Evolutionary conservation across 106 monocot genomes (phyloP), one percentile per base, ranked within the genome.

Genomic region (Iris macrosiphon): DNA sequence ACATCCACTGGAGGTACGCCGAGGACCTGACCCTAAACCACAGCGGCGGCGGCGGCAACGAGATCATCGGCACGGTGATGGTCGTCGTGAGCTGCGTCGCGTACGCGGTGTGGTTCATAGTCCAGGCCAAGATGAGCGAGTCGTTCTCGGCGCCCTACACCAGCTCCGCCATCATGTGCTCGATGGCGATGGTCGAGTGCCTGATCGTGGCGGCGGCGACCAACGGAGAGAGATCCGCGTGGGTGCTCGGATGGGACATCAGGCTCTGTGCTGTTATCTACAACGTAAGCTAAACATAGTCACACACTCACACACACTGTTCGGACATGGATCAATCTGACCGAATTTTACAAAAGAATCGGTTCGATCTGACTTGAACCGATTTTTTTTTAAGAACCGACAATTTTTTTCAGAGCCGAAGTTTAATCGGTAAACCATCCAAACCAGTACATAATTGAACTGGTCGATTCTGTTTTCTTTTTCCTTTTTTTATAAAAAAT

Each of bases 91-190:
- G 84, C 54, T 84, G 84, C 60, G 6, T 72, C 23, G 66, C 84
- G 1, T 80, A 77, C 84, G 71, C 84, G 10, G 12, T 75, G 4
- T 90, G 89, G 89, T 84, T 84, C 72, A 84, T 90, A 61, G 51
- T 90, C 15, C 76, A 89, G 74, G 57, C 73, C 0, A 80, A 71
- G 59, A 74, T 81, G 74, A 73, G 77, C 61, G 39, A 59, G 51
- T 52, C 40, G 38, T 86, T 86, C 45, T 38, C 77, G 0, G 57
- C 67, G 1, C 80, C 81, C 0, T 81, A 87, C 44, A 81, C 77
- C 0, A 81, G 65, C 73, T 64, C 80, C 9, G 57, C 81, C 1
- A 11, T 87, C 0, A 55, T 87, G 71, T 78, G 74, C 55, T 57
- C 60, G 4, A 84, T 84, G 76, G 70, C 81, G 2, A 46, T 50